Base-by-base conservation (phyloP, 1,284 basidiomycete species). In the Xerocomus amazonicus region DNA sequence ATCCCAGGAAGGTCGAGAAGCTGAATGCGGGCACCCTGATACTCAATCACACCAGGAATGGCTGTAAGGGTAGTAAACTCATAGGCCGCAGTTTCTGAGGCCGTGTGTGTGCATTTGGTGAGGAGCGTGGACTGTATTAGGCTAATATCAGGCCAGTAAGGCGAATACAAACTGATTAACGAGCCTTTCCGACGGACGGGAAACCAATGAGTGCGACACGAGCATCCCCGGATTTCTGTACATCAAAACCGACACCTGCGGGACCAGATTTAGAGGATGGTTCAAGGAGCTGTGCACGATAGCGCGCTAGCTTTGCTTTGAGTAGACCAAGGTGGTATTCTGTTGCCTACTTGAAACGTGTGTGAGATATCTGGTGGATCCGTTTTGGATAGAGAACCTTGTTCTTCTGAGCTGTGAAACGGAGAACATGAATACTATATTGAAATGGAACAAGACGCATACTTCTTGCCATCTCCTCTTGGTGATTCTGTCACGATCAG, bases 1-100 rank as follows among this genome's bases (percentile, higher is more conserved):
- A 99, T 99, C 71, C 96, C 96, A 2, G 96, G 96, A 49, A 99
- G 72, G 81, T 99, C 96, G 27, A 97, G 80, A 41, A 99, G 78
- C 65, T 97, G 94, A 51, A 97, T 93, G 39, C 91, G 80, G 12
- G 93, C 92, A 27, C 94, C 94, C 66, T 95, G 84, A 63, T 97
- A 89, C 63, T 97, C 93, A 19, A 97, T 81, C 17, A 95, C 96
- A 52, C 94, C 94, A 36, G 94, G 93, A 57, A 97, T 97, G 6
- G 93, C 93, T 14, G 93, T 94, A 33, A 95, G 77, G 3, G 92
- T 96, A 1, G 94, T 97, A 71, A 97, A 98, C 67, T 97, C 95
- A 67, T 99, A 98, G 9, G 93, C 91, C 9, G 95, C 96, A 0
- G 90, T 76, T 60, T 89, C 88, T 2, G 90, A 94, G 46, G 83